Evolutionary conservation across 1,139 yeast species (phyloP).

Genomic region (Diutina mesorugosa): DNA sequence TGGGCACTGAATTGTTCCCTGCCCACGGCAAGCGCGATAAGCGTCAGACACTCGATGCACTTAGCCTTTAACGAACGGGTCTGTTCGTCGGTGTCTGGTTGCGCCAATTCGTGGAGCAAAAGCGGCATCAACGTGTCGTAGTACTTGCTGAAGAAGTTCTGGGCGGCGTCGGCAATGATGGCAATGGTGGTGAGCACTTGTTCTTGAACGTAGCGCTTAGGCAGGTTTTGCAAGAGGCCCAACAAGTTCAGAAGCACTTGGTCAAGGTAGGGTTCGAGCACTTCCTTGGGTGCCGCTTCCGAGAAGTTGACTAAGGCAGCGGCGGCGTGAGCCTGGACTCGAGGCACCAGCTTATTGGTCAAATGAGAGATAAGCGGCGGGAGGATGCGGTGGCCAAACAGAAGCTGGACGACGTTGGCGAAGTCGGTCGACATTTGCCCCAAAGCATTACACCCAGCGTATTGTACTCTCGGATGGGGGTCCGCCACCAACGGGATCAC

Average conservation of each 20-base stretch:
- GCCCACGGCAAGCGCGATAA: constrained; percentile 96
- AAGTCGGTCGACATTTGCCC: constrained; percentile 99
- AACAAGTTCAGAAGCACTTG: constrained; percentile 61
- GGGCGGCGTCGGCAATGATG: constrained; percentile 97
- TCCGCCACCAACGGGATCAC: constrained; percentile 74
- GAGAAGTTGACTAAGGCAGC: constrained; percentile 94
- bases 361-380: constrained; percentile 84
- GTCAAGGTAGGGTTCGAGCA: constrained; percentile 84
- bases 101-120: constrained; percentile 59
- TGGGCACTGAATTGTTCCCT: constrained; percentile 76
- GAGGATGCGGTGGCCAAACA: constrained; percentile 64
- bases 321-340: constrained; percentile 97
- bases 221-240: constrained; percentile 48
- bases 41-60: constrained; percentile 89
- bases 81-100: constrained; percentile 51
- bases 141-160: constrained; percentile 74
- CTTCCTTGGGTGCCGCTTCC: constrained; percentile 81
- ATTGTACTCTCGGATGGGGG: constrained; percentile 86
- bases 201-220: constrained; percentile 89
- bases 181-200: constrained; percentile 96
- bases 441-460: constrained; percentile 91
- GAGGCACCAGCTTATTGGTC: constrained; percentile 56
- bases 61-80: constrained; percentile 78
- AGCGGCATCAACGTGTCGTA: constrained; percentile 93
- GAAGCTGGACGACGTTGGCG: constrained; percentile 76